Conservation (phyloP, 352 stramenopile species). For the Pythium rishiriense region DNA sequence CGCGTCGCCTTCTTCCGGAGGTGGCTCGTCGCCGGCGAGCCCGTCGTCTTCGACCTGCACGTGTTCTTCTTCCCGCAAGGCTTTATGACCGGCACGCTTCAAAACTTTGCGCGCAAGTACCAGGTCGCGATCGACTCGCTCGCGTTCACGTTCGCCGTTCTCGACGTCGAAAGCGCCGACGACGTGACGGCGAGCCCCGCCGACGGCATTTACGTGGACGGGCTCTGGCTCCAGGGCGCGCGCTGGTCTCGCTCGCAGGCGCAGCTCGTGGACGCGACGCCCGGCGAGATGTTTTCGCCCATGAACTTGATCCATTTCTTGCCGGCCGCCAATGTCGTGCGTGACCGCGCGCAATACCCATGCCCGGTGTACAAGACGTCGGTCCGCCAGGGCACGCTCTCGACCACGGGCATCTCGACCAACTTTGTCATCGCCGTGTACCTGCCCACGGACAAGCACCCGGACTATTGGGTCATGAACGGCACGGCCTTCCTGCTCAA, state of each 20-base stretch:
- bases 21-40: slow-evolving; percentile 92
- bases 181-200: slow-evolving; percentile 65
- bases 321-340: slow-evolving; percentile 77
- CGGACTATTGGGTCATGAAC: slow-evolving; percentile 92
- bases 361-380: slow-evolving; percentile 96
- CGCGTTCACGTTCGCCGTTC: slow-evolving; percentile 89
- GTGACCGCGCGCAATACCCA: slow-evolving; percentile 69
- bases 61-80: slow-evolving; percentile 96
- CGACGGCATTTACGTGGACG: slow-evolving; percentile 93
- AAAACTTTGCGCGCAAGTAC: slow-evolving; percentile 95
- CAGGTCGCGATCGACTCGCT: slow-evolving; percentile 94
- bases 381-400: slow-evolving; percentile 91
- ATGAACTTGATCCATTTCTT: slow-evolving; percentile 92
- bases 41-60: slow-evolving; percentile 88
- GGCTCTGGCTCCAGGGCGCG: slow-evolving; percentile 87
- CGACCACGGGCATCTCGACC: slow-evolving; percentile 95
- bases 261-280: slow-evolving; percentile 78
- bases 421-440: slow-evolving; percentile 97
- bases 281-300: slow-evolving; percentile 92
- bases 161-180: slow-evolving; percentile 56
- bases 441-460: slow-evolving; percentile 76
- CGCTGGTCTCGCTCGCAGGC: slow-evolving; percentile 77
- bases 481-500: slow-evolving; percentile 93
- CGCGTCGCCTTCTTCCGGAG: slow-evolving; percentile 91
- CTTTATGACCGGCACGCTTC: slow-evolving; percentile 95